A percentile compares a stretch with the other conserved stretches of the same genome.
phyloP scores from a whole-genome alignment of 75 land plant genomes.

The Pinus tabuliformis region DNA sequence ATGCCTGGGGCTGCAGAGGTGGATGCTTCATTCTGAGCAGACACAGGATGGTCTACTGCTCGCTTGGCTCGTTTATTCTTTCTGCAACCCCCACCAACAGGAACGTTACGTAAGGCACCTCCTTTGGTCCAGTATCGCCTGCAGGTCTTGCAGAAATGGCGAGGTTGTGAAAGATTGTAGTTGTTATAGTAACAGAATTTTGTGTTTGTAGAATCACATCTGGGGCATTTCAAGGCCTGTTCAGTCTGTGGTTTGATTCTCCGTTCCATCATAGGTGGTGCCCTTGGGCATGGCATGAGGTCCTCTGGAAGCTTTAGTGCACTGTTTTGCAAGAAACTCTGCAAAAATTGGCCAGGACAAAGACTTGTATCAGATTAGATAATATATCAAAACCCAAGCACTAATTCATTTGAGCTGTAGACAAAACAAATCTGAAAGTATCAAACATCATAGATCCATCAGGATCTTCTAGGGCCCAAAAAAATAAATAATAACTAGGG shows the following conservation, averaged over 20 bases:
- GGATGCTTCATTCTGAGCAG: conserved; percentile 11
- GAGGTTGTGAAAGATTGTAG: conserved; percentile 11
- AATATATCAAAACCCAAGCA: background rate
- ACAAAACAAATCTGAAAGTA: no score
- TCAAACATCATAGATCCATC: no score
- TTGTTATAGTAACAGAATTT: conserved; percentile 19
- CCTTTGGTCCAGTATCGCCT: conserved; percentile 18
- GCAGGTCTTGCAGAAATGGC: conserved; percentile 20
- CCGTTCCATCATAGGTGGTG: conserved; percentile 4
- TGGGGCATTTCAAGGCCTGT: conserved; percentile 14
- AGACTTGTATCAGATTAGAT: background rate
- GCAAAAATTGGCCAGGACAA: background rate
- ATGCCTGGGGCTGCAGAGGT: background rate
- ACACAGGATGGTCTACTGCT: background rate
- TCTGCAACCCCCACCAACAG: conserved; percentile 19
- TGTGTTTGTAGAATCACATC: conserved; percentile 12
- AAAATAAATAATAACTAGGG: no score
- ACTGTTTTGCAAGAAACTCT: conserved; percentile 8
- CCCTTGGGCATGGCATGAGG: conserved; percentile 8
- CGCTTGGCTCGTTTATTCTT: conserved; percentile 14
- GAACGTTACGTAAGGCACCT: conserved; percentile 16
- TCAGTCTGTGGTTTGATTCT: conserved; percentile 10
- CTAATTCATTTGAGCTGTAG: no score
- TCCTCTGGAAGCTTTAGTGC: conserved; percentile 8
- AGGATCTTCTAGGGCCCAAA: no score